Evolutionary conservation across 75 land plant genomes (phyloP).

Genomic region (Selaginella moellendorffii): DNA sequence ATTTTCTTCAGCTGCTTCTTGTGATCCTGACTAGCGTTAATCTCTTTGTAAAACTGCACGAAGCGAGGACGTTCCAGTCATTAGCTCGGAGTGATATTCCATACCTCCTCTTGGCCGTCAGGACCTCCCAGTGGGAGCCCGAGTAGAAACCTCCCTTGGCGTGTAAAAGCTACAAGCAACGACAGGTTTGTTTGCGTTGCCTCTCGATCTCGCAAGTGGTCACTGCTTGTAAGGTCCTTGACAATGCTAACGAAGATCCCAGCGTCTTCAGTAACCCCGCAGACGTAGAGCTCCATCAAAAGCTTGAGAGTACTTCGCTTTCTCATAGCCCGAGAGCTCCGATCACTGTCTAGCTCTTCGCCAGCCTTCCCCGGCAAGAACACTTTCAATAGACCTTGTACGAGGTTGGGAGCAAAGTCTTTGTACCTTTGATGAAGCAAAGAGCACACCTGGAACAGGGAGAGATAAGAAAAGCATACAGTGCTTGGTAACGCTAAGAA

Average conservation of each 20-base stretch:
- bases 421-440: slow-evolving; percentile 97
- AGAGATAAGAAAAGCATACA: too few species aligned
- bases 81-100: background rate
- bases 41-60: slow-evolving; percentile 73
- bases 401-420: slow-evolving; percentile 74
- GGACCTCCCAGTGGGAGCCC: slow-evolving; percentile 58
- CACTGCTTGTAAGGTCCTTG: slow-evolving; percentile 69
- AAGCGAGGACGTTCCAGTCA: background rate
- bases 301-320: slow-evolving; percentile 91
- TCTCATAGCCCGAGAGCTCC: slow-evolving; percentile 69
- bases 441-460: slow-evolving; percentile 58
- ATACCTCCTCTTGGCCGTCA: slow-evolving; percentile 74
- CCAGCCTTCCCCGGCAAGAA: slow-evolving; percentile 64
- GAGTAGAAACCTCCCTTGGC: slow-evolving; percentile 77
- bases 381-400: slow-evolving; percentile 68
- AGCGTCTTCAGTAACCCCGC: slow-evolving; percentile 82
- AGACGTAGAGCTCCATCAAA: slow-evolving; percentile 69
- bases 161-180: slow-evolving; percentile 83
- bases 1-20: slow-evolving; percentile 67
- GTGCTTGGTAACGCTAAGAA: too few species aligned
- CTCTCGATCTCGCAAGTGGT: slow-evolving; percentile 76
- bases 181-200: slow-evolving; percentile 77
- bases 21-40: slow-evolving; percentile 70
- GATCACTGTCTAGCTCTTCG: slow-evolving; percentile 70
- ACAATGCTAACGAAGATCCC: slow-evolving; percentile 60